Evolutionary conservation across 2,329 filamentous ascomycete genomes (phyloP), one percentile per base, ranked within the genome.

Genomic region (Alternaria novae-zelandiae): DNA sequence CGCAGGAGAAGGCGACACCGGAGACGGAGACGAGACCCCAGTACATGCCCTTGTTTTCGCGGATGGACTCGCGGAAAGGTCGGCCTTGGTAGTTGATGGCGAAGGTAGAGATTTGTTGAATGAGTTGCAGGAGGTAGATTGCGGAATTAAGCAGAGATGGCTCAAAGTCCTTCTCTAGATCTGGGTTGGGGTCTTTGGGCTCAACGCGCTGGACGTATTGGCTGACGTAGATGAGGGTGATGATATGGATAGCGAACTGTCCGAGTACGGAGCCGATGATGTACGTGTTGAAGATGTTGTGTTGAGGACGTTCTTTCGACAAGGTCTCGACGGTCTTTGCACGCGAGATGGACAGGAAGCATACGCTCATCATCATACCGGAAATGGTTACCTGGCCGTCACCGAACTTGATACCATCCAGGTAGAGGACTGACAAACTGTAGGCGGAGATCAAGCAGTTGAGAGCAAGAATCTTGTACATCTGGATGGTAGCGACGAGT

Each of bases 311-410:
- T 82, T 99, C 96, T 83, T 97, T 97, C 67, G 95, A 97, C 23
- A 99, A 86, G 36, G 92, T 91, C 83, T 99, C 96, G 56, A 99
- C 96, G 28, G 96, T 93, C 84, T 94, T 96, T 43, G 96, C 96
- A 64, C 96, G 91, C n/a, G 96, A 98, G 75, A 99, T 97, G 65
- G 94, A 97, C 74, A 99, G 84, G 87, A 99, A 99, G 83, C 96
- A 99, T 54, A 99, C 96, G 74, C 94, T 97, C 96, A 99, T 98
- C 80, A 99, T 90, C 92, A 99, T 98, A 72, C 96, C 96, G 73
- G 94, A 97, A 75, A 99, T 98, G 15, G 96, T 99, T 70, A 98
- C 96, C 82, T 99, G 96, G 5, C 94, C 94, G 78, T 99, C 96
- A 60, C 96, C 94, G 78, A 99, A 99, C 84, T 99, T 99, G 86